Conservation (phyloP, 805 yeast species). For the Candida manassasensis region DNA sequence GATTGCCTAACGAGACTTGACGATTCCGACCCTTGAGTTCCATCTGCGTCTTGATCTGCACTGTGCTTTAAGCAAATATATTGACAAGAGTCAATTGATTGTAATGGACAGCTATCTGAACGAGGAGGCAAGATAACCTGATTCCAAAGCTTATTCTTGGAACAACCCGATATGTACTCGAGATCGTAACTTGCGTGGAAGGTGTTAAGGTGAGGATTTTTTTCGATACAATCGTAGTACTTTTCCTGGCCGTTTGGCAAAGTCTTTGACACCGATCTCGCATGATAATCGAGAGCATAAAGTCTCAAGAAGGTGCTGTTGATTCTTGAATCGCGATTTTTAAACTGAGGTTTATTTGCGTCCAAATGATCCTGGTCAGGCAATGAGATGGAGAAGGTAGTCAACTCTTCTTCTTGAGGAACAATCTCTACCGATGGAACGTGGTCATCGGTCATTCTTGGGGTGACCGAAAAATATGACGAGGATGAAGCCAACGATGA, state of each 20-base stretch:
- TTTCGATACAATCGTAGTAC: neutral
- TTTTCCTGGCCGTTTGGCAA: constrained; percentile 11
- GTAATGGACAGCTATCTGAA: constrained; percentile 29
- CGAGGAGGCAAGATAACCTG: constrained; percentile 52
- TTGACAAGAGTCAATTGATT: constrained; percentile 15
- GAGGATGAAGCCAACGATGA: neutral
- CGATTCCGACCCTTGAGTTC: neutral
- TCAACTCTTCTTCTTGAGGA: neutral
- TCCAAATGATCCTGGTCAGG: neutral
- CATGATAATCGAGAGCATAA: constrained; percentile 46
- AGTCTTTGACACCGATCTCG: constrained; percentile 22
- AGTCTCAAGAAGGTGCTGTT: constrained; percentile 46
- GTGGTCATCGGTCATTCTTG: constrained; percentile 4
- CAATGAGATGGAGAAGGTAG: neutral
- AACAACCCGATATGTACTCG: constrained; percentile 33
- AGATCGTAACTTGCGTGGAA: constrained; percentile 25
- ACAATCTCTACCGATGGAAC: neutral
- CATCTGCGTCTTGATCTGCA: constrained; percentile 4
- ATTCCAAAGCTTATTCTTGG: constrained; percentile 51
- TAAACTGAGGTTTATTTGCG: neutral
- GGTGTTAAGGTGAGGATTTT: constrained; percentile 15
- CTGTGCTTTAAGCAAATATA: constrained; percentile 21
- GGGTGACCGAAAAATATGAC: constrained; percentile 1
- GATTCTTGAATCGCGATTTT: constrained; percentile 42
- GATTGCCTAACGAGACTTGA: constrained; percentile 15